These are phyloP conservation scores for sorghum (Sorghum bicolor) DNA, from an alignment of 176 grass and related monocot genomes.

Conservation along the genomic window Sorghum_bicolor_NCBIv3 NC_012879.2:9985001-9985500, in stretches of 20 bases:
- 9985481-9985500: not conserved
- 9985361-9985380: not conserved
- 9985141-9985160: slow-evolving; percentile 27
- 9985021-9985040: slow-evolving; percentile 16
- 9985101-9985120: slow-evolving; percentile 3
- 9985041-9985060: not conserved
- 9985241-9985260: not conserved
- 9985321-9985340: not conserved
- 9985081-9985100: not conserved
- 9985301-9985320: not conserved
- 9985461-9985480: slow-evolving; percentile 2
- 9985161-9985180: slow-evolving; percentile 8
- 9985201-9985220: slow-evolving; percentile 17
- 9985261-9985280: not conserved
- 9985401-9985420: slow-evolving; percentile 12
- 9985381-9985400: not conserved
- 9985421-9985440: not conserved
- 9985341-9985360: not conserved
- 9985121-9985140: not conserved
- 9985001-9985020: not conserved
- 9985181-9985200: slow-evolving; percentile 13
- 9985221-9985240: slow-evolving; percentile 23
- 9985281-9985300: not conserved
- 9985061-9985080: not conserved
- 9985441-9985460: not conserved